These are phyloP conservation scores for Phialophora verrucosa DNA, from an alignment of 2,329 filamentous ascomycete genomes.

Conservation along the genomic window DNA sequence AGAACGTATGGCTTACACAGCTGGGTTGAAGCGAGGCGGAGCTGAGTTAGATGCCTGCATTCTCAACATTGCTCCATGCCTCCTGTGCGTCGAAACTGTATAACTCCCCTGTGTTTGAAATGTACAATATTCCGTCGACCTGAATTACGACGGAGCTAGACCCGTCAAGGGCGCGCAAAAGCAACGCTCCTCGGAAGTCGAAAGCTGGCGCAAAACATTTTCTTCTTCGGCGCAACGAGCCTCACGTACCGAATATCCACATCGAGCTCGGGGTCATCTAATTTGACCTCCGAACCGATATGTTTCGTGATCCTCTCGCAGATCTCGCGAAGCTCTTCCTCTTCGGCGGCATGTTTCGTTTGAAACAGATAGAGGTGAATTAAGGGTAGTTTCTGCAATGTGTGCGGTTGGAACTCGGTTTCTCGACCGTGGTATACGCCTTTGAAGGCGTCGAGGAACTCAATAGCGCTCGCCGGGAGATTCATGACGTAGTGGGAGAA, in stretches of 20 bases:
- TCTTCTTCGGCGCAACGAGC: slow-evolving; percentile 89
- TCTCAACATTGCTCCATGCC: neutral
- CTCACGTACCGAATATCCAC: slow-evolving; percentile 70
- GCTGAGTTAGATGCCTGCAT: neutral
- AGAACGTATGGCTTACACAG: neutral
- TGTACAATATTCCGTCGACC: neutral
- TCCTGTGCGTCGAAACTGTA: neutral
- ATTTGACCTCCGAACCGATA: slow-evolving; percentile 64
- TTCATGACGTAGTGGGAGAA: slow-evolving; percentile 99
- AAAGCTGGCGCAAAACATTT: slow-evolving; percentile 96
- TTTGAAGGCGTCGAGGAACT: slow-evolving; percentile 77
- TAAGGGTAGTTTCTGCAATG: slow-evolving; percentile 70
- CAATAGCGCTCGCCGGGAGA: slow-evolving; percentile 84
- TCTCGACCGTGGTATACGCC: slow-evolving; percentile 80
- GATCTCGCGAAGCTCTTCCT: slow-evolving; percentile 64
- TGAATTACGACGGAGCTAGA: no score
- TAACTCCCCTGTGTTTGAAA: neutral
- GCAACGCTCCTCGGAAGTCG: slow-evolving; percentile 81
- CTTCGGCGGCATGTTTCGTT: slow-evolving; percentile 76
- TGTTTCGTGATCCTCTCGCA: slow-evolving; percentile 69
- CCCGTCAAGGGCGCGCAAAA: slow-evolving; percentile 54
- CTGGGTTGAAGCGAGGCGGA: no score
- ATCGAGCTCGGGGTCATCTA: slow-evolving; percentile 61
- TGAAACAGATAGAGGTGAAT: slow-evolving; percentile 96
- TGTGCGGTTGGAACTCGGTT: slow-evolving; percentile 67